Conservation (phyloP, 176 grass and related monocot species). For the Oropetium thomaeum region DNA sequence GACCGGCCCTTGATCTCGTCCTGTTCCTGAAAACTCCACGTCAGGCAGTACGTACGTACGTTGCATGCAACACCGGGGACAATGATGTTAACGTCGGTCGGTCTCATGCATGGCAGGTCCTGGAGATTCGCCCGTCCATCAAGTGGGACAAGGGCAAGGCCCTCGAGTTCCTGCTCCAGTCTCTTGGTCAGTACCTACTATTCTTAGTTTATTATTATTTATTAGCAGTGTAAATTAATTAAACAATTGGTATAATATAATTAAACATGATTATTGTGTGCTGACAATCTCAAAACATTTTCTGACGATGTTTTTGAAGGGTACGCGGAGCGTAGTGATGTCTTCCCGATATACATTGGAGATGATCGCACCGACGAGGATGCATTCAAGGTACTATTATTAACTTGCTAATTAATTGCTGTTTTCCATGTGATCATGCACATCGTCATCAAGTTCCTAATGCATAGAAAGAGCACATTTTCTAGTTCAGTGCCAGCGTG, state of each 20-base stretch:
- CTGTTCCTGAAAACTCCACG: not conserved
- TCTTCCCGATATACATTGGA: slow-evolving; percentile 85
- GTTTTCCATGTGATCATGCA: not conserved
- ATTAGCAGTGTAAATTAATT: not conserved
- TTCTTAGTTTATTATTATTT: too few species aligned
- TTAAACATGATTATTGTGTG: not conserved
- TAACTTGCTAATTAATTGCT: not conserved
- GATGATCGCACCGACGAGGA: slow-evolving; percentile 94
- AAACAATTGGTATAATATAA: not conserved
- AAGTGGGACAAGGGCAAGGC: slow-evolving; percentile 94
- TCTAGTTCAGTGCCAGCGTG: not conserved
- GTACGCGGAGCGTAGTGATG: slow-evolving; percentile 38
- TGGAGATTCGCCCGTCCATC: slow-evolving; percentile 82
- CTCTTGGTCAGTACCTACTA: slow-evolving; percentile 81
- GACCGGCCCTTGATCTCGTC: not conserved
- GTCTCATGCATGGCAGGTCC: slow-evolving; percentile 39
- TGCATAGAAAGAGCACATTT: too few species aligned
- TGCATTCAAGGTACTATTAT: slow-evolving; percentile 64
- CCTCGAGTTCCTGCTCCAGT: slow-evolving; percentile 67
- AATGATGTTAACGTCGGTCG: slow-evolving; percentile 1
- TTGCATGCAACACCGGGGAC: not conserved
- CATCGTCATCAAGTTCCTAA: not conserved
- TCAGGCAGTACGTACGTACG: not conserved
- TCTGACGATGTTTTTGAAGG: slow-evolving; percentile 35
- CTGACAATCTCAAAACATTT: not conserved